A percentile compares a stretch with the other conserved stretches of the same genome.
Conservation (phyloP, 805 yeast genomes). For the Starmerella davenportii region DNA sequence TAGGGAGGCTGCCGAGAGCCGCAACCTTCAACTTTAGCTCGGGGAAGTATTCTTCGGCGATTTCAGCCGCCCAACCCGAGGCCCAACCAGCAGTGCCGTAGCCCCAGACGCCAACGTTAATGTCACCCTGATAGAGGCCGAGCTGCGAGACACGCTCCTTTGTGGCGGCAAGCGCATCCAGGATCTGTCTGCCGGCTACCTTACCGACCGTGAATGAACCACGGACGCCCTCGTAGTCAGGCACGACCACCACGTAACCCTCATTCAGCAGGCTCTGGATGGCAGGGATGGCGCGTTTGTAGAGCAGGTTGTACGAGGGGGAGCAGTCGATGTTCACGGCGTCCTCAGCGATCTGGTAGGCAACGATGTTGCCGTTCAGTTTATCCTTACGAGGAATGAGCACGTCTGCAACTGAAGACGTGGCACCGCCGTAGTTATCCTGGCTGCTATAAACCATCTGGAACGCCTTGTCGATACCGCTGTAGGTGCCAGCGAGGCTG, state of each 20-base stretch:
- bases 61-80: constrained; percentile 18
- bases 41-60: constrained; percentile 15
- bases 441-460: constrained; percentile 16
- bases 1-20: constrained; percentile 16
- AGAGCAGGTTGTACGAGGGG: constrained; percentile 14
- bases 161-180: constrained; percentile 20
- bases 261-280: constrained; percentile 10
- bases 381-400: constrained; percentile 13
- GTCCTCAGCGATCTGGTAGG: constrained; percentile 17
- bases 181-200: constrained; percentile 17
- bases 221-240: constrained; percentile 18
- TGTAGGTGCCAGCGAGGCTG: constrained; percentile 9
- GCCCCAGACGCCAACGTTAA: constrained; percentile 17
- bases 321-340: constrained; percentile 14
- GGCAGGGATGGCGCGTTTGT: constrained; percentile 7
- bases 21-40: constrained; percentile 14
- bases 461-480: constrained; percentile 9
- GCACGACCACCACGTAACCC: constrained; percentile 15
- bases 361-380: constrained; percentile 10
- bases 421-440: constrained; percentile 17
- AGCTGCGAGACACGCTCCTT: constrained; percentile 6
- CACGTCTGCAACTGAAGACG: constrained; percentile 19
- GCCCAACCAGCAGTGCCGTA: constrained; percentile 19
- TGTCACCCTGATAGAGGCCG: neutral
- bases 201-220: constrained; percentile 15